These are phyloP conservation scores for Fabrea salina DNA, from an alignment of 169 alveolate species.

Conservation along the genomic window DNA sequence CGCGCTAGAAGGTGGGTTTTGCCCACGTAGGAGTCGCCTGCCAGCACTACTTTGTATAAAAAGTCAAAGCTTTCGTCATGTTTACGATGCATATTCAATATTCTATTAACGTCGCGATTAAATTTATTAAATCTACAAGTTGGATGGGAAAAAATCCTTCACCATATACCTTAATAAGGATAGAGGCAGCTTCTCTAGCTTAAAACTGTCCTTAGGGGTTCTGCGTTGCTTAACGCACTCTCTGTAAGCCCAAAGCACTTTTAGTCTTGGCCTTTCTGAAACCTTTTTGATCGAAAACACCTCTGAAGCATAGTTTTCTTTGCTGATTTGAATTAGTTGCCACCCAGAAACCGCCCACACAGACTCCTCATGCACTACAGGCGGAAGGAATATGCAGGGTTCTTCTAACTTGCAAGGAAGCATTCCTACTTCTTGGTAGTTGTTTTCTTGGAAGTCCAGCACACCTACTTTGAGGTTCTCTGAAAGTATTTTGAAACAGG, in stretches of 20 bases:
- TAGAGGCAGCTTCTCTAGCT: not conserved
- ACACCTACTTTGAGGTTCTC: not conserved
- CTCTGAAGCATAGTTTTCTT: not conserved
- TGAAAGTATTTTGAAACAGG: not conserved
- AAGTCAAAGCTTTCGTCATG: constrained; percentile 86
- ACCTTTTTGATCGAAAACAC: not conserved
- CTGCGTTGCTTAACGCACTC: not conserved
- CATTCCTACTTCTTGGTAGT: not conserved
- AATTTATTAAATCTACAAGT: too few relatives aligned
- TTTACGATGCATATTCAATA: too few relatives aligned
- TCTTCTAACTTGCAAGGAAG: not conserved
- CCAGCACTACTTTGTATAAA: constrained; percentile 88
- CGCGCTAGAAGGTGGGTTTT: constrained; percentile 93
- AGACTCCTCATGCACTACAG: not conserved
- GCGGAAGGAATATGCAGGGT: not conserved
- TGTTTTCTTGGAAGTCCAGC: not conserved
- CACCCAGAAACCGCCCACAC: not conserved
- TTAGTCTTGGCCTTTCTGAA: not conserved
- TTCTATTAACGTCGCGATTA: too few relatives aligned
- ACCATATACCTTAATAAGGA: not conserved
- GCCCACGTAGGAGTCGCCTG: constrained; percentile 98
- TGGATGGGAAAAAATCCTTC: not conserved
- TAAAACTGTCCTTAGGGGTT: not conserved
- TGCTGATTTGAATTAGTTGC: not conserved
- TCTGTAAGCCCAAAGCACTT: not conserved